Percentiles rank a stretch among this genome's conserved stretches.
These are phyloP conservation scores for Fragaria ananassa DNA, from an alignment of 306 rosid genomes.

Conservation along the genomic window DNA sequence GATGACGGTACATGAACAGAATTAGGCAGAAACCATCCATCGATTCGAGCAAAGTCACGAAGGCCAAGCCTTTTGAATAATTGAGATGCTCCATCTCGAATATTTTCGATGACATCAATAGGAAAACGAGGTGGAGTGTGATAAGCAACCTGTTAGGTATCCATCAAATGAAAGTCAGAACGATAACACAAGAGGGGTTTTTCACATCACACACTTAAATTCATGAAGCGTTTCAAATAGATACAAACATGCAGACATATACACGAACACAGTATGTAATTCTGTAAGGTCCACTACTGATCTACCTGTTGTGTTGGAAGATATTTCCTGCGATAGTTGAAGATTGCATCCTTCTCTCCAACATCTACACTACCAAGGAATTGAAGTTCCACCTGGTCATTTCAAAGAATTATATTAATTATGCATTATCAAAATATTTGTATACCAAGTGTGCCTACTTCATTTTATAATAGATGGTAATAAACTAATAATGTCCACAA, in stretches of 20 bases:
- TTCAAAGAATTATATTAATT: constrained; percentile 25
- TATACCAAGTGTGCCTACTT: background rate
- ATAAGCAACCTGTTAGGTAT: constrained; percentile 70
- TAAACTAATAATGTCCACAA: background rate
- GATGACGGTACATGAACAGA: constrained; percentile 38
- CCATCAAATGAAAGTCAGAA: constrained; percentile 28
- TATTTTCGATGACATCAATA: constrained; percentile 61
- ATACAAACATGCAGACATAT: constrained; percentile 1
- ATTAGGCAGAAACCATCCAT: constrained; percentile 92
- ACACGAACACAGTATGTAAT: background rate
- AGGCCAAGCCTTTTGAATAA: constrained; percentile 64
- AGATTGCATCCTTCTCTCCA: constrained; percentile 89
- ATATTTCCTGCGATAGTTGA: constrained; percentile 90
- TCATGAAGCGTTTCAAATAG: background rate
- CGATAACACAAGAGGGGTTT: background rate
- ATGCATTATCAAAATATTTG: background rate
- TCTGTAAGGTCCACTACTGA: constrained; percentile 5
- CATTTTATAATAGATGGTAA: background rate
- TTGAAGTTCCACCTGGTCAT: constrained; percentile 78
- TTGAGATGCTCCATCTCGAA: constrained; percentile 79
- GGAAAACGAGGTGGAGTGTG: constrained; percentile 95
- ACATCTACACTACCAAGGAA: constrained; percentile 54
- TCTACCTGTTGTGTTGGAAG: constrained; percentile 96
- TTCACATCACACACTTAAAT: background rate
- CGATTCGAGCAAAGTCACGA: constrained; percentile 89